phyloP scores from a whole-genome alignment of 164 flowering plant genomes.

The Akebia trifoliata region DNA sequence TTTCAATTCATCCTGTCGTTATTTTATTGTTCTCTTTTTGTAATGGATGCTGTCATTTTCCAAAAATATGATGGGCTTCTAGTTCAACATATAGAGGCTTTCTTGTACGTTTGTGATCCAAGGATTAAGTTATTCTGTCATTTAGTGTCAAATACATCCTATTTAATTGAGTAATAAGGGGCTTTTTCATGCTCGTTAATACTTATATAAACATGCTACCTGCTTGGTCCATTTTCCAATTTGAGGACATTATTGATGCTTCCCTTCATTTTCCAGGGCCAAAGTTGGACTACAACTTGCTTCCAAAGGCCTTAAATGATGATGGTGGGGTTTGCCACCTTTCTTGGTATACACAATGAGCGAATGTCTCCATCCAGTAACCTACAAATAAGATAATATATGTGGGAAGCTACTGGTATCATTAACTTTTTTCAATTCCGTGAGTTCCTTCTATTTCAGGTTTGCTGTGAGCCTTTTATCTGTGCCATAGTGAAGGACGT shows the following conservation, averaged over 20 bases:
- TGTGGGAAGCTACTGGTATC: constrained; percentile 12
- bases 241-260: constrained; percentile 51
- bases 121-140: not conserved
- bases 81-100: not conserved
- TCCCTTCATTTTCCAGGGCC: constrained; percentile 71
- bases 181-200: constrained; percentile 13
- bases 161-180: constrained; percentile 1
- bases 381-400: constrained; percentile 14
- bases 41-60: not conserved
- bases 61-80: not conserved
- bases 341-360: constrained; percentile 25
- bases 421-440: constrained; percentile 13
- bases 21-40: not conserved
- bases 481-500: constrained; percentile 26
- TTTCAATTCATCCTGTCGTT: not conserved
- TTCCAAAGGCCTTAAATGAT: constrained; percentile 47
- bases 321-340: constrained; percentile 44
- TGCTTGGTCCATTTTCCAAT: constrained; percentile 12
- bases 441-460: constrained; percentile 27
- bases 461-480: constrained; percentile 25
- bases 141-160: constrained; percentile 5
- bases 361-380: constrained; percentile 30
- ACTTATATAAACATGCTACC: constrained; percentile 7
- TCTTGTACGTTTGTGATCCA: not conserved
- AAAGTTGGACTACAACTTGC: constrained; percentile 41